Evolutionary conservation across 106 monocot species (phyloP), one percentile per base, ranked within the genome.

Genomic region (Triglochin maritima): DNA sequence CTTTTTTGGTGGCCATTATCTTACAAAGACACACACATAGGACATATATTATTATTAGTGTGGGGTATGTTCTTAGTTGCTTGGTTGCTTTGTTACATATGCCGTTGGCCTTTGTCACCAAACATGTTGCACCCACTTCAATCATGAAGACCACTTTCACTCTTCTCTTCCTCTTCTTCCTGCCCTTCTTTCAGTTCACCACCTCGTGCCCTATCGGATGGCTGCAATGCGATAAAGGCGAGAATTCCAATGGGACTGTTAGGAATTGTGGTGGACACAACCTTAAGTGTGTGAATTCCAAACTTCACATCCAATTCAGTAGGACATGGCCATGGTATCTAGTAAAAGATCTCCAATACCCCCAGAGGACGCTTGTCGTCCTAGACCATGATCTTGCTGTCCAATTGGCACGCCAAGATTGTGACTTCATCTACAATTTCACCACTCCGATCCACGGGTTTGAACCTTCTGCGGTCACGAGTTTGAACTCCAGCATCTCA

Each of bases 371-470:
- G 17, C 2, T 68, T 5, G 45, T 3, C 44, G 14, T 68, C 7
- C 13, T 14, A 13, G 46, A 56, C 12, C 16, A 16, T 6, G 46
- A 11, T 5, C 68, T 56, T n/a, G 56, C 10, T n/a, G 13, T 3
- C n/a, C 9, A 56, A 6, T 57, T 68, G 56, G 44, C 4, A 14
- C 2, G 6, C 5, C 51, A 53, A 1, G 54, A 57, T 44, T 68
- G 68, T 15, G 45, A 57, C 46, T 68, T 68, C 68, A 12, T 68
- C 6, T 68, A 68, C 44, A 45, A 68, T 9, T 68, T 68, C 56
- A 56, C 55, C 12, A 29, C 15, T 10, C 68, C 68, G 0, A 44
- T 68, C 41, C 56, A 8, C 8, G 44, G 45, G 16, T 68, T 68
- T 14, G 6, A 68, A 11, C 56, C 56, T 44, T 68, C 68, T 5